These are phyloP conservation scores for Graphiopsis chlorocephala DNA, from an alignment of 2,329 filamentous ascomycete genomes.

Conservation along the genomic window DNA sequence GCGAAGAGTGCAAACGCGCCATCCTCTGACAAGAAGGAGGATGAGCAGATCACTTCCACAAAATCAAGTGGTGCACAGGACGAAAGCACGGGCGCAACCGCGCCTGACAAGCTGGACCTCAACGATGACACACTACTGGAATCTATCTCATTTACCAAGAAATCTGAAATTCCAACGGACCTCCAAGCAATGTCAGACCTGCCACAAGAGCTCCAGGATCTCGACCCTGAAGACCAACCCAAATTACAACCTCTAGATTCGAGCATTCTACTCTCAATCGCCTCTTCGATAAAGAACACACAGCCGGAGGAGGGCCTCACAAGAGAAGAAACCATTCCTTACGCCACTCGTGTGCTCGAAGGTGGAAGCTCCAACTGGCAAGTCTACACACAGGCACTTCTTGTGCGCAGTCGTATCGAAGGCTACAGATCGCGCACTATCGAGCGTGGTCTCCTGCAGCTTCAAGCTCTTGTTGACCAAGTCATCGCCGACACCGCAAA, in stretches of 20 bases:
- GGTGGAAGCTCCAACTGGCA: slow-evolving; percentile 97
- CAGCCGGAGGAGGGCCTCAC: slow-evolving; percentile 82
- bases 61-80: background rate
- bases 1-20: slow-evolving; percentile 65
- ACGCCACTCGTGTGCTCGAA: slow-evolving; percentile 80
- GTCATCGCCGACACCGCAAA: slow-evolving; percentile 78
- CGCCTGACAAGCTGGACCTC: slow-evolving; percentile 62
- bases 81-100: slow-evolving; percentile 15
- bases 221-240: slow-evolving; percentile 79
- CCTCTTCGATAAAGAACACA: slow-evolving; percentile 87
- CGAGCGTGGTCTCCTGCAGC: slow-evolving; percentile 83
- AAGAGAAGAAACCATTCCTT: slow-evolving; percentile 89
- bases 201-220: slow-evolving; percentile 57
- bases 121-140: slow-evolving; percentile 95
- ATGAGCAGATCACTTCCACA: background rate
- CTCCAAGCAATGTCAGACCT: slow-evolving; percentile 51
- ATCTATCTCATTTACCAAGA: slow-evolving; percentile 68
- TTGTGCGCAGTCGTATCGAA: slow-evolving; percentile 88
- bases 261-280: slow-evolving; percentile 73
- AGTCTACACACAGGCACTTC: slow-evolving; percentile 87
- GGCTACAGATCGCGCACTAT: slow-evolving; percentile 81
- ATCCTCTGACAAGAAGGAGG: background rate
- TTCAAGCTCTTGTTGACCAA: slow-evolving; percentile 94
- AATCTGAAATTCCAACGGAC: slow-evolving; percentile 37
- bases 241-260: slow-evolving; percentile 80